Conservation (phyloP, 768 basidiomycete species). For the Boletus tylopilopsis region DNA sequence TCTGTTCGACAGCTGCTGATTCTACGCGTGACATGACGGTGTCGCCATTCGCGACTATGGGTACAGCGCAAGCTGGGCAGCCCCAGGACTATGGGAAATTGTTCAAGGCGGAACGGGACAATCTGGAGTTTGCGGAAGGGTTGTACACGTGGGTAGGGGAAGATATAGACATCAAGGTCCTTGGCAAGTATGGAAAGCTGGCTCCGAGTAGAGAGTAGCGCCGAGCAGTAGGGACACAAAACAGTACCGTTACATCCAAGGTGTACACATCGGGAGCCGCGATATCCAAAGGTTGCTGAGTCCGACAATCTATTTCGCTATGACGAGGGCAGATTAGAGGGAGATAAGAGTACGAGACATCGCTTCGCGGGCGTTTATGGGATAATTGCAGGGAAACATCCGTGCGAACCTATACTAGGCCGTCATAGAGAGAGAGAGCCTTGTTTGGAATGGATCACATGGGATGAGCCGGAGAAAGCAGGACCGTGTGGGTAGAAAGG, state of each 20-base stretch:
- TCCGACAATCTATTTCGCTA: conserved; percentile 13
- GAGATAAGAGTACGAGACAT: conserved; percentile 22
- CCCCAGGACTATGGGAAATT: conserved; percentile 87
- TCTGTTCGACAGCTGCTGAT: conserved; percentile 60
- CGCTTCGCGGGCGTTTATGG: conserved; percentile 20
- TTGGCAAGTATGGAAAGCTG: conserved; percentile 72
- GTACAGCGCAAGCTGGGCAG: conserved; percentile 45
- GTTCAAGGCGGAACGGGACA: conserved; percentile 89
- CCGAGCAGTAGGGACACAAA: conserved; percentile 7
- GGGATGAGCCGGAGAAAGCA: conserved; percentile 7
- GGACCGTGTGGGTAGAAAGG: conserved; percentile 6
- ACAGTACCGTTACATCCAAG: conserved; percentile 26
- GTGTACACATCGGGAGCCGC: conserved; percentile 21
- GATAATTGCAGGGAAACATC: conserved; percentile 11
- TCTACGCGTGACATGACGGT: conserved; percentile 70
- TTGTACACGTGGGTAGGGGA: conserved; percentile 80
- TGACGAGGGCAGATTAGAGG: conserved; percentile 22
- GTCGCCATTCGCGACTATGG: conserved; percentile 60
- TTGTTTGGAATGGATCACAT: conserved; percentile 32
- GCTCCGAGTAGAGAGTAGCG: conserved; percentile 26
- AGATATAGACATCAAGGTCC: conserved; percentile 74
- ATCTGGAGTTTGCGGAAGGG: conserved; percentile 88
- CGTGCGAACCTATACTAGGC: conserved; percentile 62
- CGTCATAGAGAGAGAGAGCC: conserved; percentile 95
- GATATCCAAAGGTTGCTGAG: conserved; percentile 13